Evolutionary conservation across 495 filamentous ascomycete genomes (phyloP).

Genomic region (Penicillium soppii): DNA sequence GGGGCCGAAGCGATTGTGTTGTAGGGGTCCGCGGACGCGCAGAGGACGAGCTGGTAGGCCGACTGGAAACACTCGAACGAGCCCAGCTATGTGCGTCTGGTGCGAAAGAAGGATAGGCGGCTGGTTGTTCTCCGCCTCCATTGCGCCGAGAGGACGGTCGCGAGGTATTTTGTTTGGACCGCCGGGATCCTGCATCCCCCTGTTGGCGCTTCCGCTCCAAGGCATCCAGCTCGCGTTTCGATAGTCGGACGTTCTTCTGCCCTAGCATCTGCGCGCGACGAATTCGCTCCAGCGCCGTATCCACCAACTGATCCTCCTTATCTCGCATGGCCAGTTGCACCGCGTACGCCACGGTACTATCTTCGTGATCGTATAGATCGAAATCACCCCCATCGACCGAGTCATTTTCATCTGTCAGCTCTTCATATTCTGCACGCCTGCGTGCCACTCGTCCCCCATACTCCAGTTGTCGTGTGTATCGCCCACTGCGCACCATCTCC

Average conservation of each 20-base stretch:
- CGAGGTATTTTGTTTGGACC: constrained; percentile 10
- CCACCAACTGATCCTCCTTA: constrained; percentile 70
- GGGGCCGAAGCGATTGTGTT: constrained; percentile 37
- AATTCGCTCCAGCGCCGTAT: constrained; percentile 74
- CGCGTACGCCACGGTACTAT: constrained; percentile 49
- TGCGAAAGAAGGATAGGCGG: constrained; percentile 23
- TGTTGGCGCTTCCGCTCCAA: constrained; percentile 66
- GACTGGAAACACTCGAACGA: constrained; percentile 13
- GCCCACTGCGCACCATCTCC: constrained; percentile 42
- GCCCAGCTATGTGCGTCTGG: constrained; percentile 27
- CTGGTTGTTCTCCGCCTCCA: constrained; percentile 23
- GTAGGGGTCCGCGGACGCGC: constrained; percentile 40
- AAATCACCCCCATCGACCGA: constrained; percentile 55
- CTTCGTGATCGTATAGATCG: constrained; percentile 54
- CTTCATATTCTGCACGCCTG: constrained; percentile 49
- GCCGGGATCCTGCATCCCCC: constrained; percentile 34
- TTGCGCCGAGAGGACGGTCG: constrained; percentile 26
- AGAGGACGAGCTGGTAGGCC: constrained; percentile 34
- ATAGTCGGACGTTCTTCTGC: constrained; percentile 72
- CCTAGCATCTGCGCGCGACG: constrained; percentile 70
- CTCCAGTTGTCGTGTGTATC: constrained; percentile 28
- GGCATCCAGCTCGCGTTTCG: constrained; percentile 71
- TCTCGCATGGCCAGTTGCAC: constrained; percentile 57
- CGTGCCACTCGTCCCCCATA: constrained; percentile 35
- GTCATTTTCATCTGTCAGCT: constrained; percentile 43